Evolutionary conservation across 179 eudicot genomes (phyloP), one percentile per base, ranked within the genome.

Genomic region (Sideroxylon spinosum): DNA sequence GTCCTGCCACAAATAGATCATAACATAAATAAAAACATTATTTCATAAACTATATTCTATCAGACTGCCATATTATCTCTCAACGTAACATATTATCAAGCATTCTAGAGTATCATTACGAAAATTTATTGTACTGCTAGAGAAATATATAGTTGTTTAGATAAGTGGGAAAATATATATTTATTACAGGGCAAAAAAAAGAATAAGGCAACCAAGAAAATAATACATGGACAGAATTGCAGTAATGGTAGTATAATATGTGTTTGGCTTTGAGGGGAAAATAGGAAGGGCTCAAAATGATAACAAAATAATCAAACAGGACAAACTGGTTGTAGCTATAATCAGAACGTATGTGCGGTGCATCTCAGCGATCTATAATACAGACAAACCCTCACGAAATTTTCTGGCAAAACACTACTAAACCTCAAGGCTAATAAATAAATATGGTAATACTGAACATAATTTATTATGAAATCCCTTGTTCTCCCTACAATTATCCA

Each of bases 1-100:
- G 82, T 95, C 98, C 98, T 93, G 90, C 77, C 82, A 81, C 13
- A 29, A 65, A 25, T 29, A 81, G 22, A n/a, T 8, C n/a, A 22
- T 16, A 46, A 62, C 61, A 23, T 74, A 22, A 57, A 22, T 25
- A 46, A 66, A 0, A 32, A 19, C 61, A 55, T 29, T 32, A 23
- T 16, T 13, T 63, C 53, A 69, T 4, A 29, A 44, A 44, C 10
- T 26, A 28, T 44, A 73, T 73, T 60, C 61, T 9, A 25, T 25
- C 60, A 29, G 32, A 73, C 61, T 9, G 26, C 48, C 60, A 29
- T 17, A 73, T 7, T 72, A 52, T 72, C 11, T 25, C 12, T 13
- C 46, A 71, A 52, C 17, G 76, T 20, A 73, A 56, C 19, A 26
- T 53, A 26, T 22, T 9, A 55, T 20, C 44, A 25, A 50, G 59